Base-by-base conservation (phyloP, 2,329 filamentous ascomycete genomes). In the Venturia oleaginea region DNA sequence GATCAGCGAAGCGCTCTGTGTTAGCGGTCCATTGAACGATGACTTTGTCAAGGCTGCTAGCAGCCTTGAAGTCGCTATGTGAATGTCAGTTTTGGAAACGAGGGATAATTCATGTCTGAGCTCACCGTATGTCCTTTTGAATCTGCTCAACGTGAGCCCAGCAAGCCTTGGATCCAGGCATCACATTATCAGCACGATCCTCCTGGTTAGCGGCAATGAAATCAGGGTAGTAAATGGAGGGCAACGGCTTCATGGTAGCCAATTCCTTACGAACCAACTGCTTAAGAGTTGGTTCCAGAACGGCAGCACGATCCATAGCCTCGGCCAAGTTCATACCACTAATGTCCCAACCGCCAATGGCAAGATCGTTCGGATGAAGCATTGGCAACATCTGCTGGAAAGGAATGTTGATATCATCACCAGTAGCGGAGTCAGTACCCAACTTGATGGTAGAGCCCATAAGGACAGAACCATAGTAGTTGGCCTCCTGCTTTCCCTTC, bases 201-300 rank as follows among this genome's bases (percentile, higher is more conserved):
- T 94, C 92, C 80, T 99, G 94, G 82, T 99, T 99, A 75, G 94
- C 90, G 69, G 94, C 94, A 74, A 99, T 99, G 82, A 99, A 99
- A 79, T 97, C 94, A 1, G 94, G 94, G 77, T 99, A 99, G 85
- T 99, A 99, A 79, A 97, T 89, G 78, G 90, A 93, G 27, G 92
- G 93, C 68, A 97, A 85, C 37, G 94, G 94, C 71, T 88, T 87
- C 86, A 97, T 90, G 71, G 82, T 81, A 67, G 86, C 81, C 92
- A 97, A 94, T 80, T 97, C 91, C 84, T 97, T 96, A 79, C 86
- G 88, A 71, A 99, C 89, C 72, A 90, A 84, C 65, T 82, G 80
- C 84, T 99, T 99, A 72, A 99, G 84, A 34, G 90, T 88, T n/a
- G 94, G 94, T 80, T 97, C 93, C 63, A 99, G 86, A 63, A 99